Base-by-base conservation (phyloP, 768 basidiomycete genomes). In the Serendipita sp. region DNA sequence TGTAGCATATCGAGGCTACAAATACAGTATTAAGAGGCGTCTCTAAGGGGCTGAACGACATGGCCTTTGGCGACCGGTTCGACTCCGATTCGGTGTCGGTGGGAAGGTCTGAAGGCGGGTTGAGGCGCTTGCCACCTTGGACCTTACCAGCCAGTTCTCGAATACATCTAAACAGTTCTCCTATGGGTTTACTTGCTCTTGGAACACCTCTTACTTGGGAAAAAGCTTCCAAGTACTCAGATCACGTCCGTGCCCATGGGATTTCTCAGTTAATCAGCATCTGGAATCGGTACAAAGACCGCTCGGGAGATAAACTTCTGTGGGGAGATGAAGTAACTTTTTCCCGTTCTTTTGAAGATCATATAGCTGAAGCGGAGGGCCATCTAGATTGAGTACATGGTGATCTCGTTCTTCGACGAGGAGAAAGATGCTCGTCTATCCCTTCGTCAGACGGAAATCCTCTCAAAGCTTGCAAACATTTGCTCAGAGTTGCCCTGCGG, bases 251-350 rank as follows among this genome's bases (percentile, higher is more conserved):
- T 67, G 75, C 78, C 62, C 94, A 98, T 73, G 96, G 96, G 52
- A 91, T 98, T 70, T 85, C 88, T 4, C 96, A 99, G 74, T 95
- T 99, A 73, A 75, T 99, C 63, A 81, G 94, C 69, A 91, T 84
- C 60, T 99, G 93, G 92, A 84, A 93, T 71, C 82, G 85, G 55
- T 79, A 94, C 71, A 98, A 96, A 79, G 87, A 91, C 71, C 80
- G 90, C 67, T 81, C 83, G 23, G 94, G 93, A 1, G 93, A 98
- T 70, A 88, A 91, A 67, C 77, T 99, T 34, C 80, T 96, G 10
- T 99, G 96, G 96, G 96, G 96, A 16, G 96, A 99, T 71, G 96
- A 99, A 87, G 95, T 95, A 73, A 64, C 74, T 69, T 52, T 45
- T 46, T 46, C 48, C 53, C 62, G 33, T 23, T 27, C 40, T 37